A percentile compares a stretch with the other conserved stretches of the same genome.
phyloP scores from a whole-genome alignment of 2,329 filamentous ascomycete species.

The Zopfia rhizophila region DNA sequence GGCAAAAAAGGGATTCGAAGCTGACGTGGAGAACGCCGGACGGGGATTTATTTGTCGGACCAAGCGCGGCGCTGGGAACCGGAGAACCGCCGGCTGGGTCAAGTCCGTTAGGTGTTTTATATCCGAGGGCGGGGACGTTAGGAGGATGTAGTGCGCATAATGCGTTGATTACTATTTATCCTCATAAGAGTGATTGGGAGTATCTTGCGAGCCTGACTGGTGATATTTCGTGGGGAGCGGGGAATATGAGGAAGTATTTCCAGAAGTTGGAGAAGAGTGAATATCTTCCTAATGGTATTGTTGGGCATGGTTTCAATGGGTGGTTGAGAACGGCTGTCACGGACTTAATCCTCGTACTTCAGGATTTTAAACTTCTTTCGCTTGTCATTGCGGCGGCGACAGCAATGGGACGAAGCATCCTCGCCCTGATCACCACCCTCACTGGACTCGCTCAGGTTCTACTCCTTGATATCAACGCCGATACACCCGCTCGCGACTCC shows the following conservation, averaged over 20 bases:
- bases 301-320: constrained; percentile 66
- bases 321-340: constrained; percentile 65
- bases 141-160: constrained; percentile 70
- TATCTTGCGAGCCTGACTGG: constrained; percentile 66
- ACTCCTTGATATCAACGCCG: constrained; percentile 62
- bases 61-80: constrained; percentile 35
- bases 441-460: constrained; percentile 59
- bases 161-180: constrained; percentile 66
- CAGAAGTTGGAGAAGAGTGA: constrained; percentile 63
- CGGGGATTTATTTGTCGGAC: constrained; percentile 63
- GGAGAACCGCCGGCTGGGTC: constrained; percentile 60
- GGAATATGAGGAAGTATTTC: constrained; percentile 69
- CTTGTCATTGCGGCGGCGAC: constrained; percentile 62
- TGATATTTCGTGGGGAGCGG: constrained; percentile 64
- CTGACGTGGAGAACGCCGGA: constrained; percentile 63
- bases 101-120: constrained; percentile 62
- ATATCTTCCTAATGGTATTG: constrained; percentile 57
- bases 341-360: constrained; percentile 60
- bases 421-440: constrained; percentile 52
- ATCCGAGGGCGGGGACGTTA: constrained; percentile 67
- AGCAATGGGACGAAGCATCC: constrained; percentile 57
- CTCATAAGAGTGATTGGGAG: constrained; percentile 66
- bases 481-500: constrained; percentile 56
- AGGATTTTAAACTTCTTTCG: constrained; percentile 64
- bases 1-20: constrained; percentile 65